phyloP scores from a whole-genome alignment of 2,329 filamentous ascomycete genomes.

The Cercospora janseana region DNA sequence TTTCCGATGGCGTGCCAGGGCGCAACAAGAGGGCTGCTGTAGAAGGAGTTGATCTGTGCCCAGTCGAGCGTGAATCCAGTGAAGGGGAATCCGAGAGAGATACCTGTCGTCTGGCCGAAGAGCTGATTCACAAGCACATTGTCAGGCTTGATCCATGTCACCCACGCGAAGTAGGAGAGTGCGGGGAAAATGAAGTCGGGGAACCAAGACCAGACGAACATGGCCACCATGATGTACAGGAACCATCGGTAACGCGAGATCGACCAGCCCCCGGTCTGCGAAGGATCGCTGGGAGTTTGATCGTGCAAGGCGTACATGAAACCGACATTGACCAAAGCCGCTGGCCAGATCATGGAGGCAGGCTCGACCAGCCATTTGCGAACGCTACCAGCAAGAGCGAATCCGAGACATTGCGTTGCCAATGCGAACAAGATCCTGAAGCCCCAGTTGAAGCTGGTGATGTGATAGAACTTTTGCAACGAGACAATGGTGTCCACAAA shows the following conservation, averaged over 20 bases:
- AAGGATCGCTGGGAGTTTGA: constrained; percentile 42
- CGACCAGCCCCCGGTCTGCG: constrained; percentile 67
- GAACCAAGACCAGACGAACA: constrained; percentile 79
- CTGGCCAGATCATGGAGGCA: constrained; percentile 88
- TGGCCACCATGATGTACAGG: constrained; percentile 66
- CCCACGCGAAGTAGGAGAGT: constrained; percentile 81
- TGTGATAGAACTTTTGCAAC: constrained; percentile 70
- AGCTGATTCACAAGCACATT: constrained; percentile 63
- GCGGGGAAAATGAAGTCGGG: constrained; percentile 76
- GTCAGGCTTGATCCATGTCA: constrained; percentile 82
- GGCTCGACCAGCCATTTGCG: constrained; percentile 78
- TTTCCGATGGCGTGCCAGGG: constrained; percentile 40
- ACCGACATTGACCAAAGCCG: constrained; percentile 77
- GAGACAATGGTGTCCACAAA: constrained; percentile 31
- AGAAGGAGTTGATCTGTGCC: constrained; percentile 76
- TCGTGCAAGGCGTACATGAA: constrained; percentile 60
- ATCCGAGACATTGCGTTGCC: constrained; percentile 82
- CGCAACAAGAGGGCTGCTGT: constrained; percentile 62
- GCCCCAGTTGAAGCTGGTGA: constrained; percentile 61
- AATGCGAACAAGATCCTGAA: constrained; percentile 85
- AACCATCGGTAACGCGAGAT: constrained; percentile 85
- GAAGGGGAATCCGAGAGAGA: constrained; percentile 31
- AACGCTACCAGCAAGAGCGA: constrained; percentile 79
- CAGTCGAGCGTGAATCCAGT: constrained; percentile 87
- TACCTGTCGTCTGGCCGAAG: constrained; percentile 30